phyloP scores from a whole-genome alignment of 495 filamentous ascomycete species.

The Saxophila tyrrhenica region DNA sequence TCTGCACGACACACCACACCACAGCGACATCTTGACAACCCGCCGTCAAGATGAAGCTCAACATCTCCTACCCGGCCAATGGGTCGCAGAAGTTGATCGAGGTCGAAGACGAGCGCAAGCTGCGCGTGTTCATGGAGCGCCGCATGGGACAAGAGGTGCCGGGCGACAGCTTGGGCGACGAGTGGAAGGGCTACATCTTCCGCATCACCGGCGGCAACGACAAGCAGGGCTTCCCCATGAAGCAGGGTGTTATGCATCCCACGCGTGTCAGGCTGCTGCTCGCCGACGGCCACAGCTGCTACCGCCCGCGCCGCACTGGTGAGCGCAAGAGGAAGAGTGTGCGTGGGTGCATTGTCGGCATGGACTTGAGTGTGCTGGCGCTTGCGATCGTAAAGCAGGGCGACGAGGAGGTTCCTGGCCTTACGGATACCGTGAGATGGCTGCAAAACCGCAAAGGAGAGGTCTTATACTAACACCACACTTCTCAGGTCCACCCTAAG shows the following conservation, averaged over 20 bases:
- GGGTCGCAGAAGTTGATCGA: constrained; percentile 98
- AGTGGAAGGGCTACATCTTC: constrained; percentile 98
- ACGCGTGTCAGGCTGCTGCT: constrained; percentile 95
- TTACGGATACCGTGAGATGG: constrained; percentile 66
- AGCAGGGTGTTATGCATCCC: constrained; percentile 98
- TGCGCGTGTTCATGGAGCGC: constrained; percentile 76
- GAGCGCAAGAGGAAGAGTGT: constrained; percentile 99
- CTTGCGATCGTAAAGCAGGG: constrained; percentile 95
- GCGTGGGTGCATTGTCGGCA: constrained; percentile 93
- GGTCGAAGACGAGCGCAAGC: constrained; percentile 92
- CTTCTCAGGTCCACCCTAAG: constrained; percentile 65
- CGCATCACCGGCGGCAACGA: constrained; percentile 99
- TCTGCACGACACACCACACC: background rate
- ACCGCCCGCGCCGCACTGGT: constrained; percentile 90
- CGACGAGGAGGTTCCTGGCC: constrained; percentile 79
- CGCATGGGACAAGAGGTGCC: constrained; percentile 96
- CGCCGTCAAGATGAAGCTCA: constrained; percentile 70
- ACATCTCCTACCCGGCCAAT: constrained; percentile 97
- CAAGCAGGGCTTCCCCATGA: constrained; percentile 99
- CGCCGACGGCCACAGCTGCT: constrained; percentile 88
- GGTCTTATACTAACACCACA: background rate
- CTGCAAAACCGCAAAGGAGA: background rate
- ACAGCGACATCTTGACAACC: constrained; percentile 24
- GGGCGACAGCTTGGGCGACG: constrained; percentile 86
- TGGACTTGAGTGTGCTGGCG: constrained; percentile 86